Evolutionary conservation across 2,329 filamentous ascomycete genomes (phyloP), one percentile per base, ranked within the genome.

Genomic region (Neoarthrinium moseri): DNA sequence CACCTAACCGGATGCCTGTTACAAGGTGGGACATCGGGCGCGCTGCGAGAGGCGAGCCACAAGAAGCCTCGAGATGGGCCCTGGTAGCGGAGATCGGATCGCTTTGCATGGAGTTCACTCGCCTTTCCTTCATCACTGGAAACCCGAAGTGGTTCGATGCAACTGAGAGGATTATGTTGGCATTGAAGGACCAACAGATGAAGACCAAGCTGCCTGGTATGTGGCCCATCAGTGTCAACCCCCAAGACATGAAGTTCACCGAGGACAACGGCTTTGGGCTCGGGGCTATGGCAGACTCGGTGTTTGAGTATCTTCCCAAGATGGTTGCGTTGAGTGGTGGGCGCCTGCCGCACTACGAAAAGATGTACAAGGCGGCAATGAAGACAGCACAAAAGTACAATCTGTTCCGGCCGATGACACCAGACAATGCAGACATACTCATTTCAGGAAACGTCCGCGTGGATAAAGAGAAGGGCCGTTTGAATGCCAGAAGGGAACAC

Each of bases 161-260:
- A 1, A 54, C 57, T 6, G 56, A 63, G 39, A 57, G 57, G 20
- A 55, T 65, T 38, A 56, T 52, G 20, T 54, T 61, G 30, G 50
- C 48, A 4, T 43, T 64, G 10, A 49, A 57, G 33, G 45, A 46
- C 18, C 54, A 58, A 32, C 58, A 62, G 43, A 49, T 38, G 10
- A 57, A 32, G 11, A 59, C 58, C 1, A 72, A 74, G 59, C 69
- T 62, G 7, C 58, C 58, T 11, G 59, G 88, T 0, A 72, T 91
- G 64, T 91, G 87, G 86, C 87, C 87, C 2, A 73, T 82, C 40
- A 72, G 68, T 46, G 65, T 90, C 8, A 83, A 85, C 56, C 80
- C 59, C 76, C 72, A 50, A 71, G 74, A 38, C 74, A 75, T 62
- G 63, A 72, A 63, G 60, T 70, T 70, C 43, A 47, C 57, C 15